Evolutionary conservation across 768 basidiomycete genomes (phyloP).

Genomic region (Nevesoporus exiguus): DNA sequence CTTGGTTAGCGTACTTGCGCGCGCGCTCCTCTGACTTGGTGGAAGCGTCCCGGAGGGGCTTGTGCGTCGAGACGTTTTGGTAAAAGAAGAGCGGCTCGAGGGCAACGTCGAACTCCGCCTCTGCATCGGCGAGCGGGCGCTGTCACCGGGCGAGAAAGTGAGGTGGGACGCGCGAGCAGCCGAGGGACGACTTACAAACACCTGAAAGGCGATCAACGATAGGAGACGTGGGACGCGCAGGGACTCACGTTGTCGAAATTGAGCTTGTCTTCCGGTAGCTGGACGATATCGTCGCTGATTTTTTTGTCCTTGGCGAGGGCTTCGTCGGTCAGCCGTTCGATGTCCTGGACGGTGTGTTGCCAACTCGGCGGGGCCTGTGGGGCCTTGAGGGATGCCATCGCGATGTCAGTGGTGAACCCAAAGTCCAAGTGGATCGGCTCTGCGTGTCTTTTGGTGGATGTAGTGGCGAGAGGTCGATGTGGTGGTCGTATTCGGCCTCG

Average conservation of each 20-base stretch:
- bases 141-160: conserved; percentile 23
- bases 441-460: too few relatives aligned
- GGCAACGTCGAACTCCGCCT: conserved; percentile 48
- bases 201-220: conserved; percentile 38
- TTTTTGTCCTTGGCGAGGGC: conserved; percentile 55
- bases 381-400: conserved; percentile 51
- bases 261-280: conserved; percentile 54
- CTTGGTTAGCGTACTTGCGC: conserved; percentile 70
- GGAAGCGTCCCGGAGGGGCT: conserved; percentile 79
- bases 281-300: conserved; percentile 58
- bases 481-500: neutral
- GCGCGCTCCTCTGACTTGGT: conserved; percentile 68
- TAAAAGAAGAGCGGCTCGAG: conserved; percentile 71
- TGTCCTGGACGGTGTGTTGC: conserved; percentile 65
- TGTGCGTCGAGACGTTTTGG: conserved; percentile 73
- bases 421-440: conserved; percentile 1
- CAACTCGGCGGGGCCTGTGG: conserved; percentile 68
- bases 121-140: conserved; percentile 58
- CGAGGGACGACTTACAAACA: conserved; percentile 59
- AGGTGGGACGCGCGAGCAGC: too few relatives aligned
- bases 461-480: conserved; percentile 6
- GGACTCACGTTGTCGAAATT: conserved; percentile 63
- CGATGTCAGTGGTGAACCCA: conserved; percentile 1
- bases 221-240: neutral
- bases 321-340: conserved; percentile 55